These are phyloP conservation scores for Linanthus parryae DNA, from an alignment of 148 eudicot species.

Conservation along the genomic window DNA sequence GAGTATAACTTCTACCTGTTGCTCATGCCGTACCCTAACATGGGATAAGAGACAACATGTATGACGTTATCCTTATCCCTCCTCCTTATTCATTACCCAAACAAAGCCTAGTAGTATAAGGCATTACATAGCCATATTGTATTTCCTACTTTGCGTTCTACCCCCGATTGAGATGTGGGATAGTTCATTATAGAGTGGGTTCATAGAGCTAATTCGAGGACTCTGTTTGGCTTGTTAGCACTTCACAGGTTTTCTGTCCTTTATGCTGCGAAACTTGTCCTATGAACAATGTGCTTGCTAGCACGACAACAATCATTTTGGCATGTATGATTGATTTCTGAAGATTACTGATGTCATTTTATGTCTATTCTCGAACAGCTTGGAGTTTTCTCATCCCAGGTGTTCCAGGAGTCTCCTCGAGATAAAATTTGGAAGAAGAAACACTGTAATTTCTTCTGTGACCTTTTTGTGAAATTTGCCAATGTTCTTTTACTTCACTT, in stretches of 20 bases:
- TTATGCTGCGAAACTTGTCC: background rate
- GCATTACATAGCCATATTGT: too few species aligned
- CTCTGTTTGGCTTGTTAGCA: background rate
- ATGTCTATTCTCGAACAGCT: conserved; percentile 48
- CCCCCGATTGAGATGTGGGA: too few species aligned
- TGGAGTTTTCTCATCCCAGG: conserved; percentile 99
- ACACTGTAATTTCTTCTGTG: conserved; percentile 44
- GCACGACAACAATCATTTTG: background rate
- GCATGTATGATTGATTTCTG: background rate
- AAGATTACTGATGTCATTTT: conserved; percentile 5
- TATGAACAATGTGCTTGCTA: conserved; percentile 1
- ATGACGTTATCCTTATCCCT: too few species aligned
- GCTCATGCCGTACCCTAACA: too few species aligned
- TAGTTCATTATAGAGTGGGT: too few species aligned
- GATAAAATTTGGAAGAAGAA: conserved; percentile 81
- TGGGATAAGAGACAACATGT: too few species aligned
- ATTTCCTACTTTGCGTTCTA: too few species aligned
- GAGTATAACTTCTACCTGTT: too few species aligned
- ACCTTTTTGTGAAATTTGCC: background rate
- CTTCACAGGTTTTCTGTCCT: too few species aligned
- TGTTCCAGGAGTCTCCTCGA: conserved; percentile 88
- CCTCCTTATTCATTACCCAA: too few species aligned
- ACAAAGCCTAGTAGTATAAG: too few species aligned
- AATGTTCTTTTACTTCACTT: conserved; percentile 2
- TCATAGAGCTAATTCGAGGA: background rate